phyloP scores from a whole-genome alignment of 2,329 filamentous ascomycete genomes.

The Scytalidium sp. region DNA sequence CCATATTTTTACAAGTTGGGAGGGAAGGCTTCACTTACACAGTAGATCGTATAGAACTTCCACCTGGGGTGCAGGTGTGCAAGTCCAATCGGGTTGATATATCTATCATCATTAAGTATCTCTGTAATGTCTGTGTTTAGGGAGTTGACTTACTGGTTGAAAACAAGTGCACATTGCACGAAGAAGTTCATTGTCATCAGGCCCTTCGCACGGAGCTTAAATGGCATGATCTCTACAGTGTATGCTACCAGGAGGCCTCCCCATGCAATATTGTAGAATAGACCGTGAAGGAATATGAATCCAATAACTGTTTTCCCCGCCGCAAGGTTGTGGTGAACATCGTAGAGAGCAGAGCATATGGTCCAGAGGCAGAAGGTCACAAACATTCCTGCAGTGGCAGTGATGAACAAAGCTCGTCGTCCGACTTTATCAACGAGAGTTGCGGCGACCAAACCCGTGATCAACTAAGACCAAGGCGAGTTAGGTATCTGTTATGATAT shows the following conservation, averaged over 20 bases:
- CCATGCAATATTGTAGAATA: slow-evolving; percentile 37
- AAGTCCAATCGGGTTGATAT: slow-evolving; percentile 65
- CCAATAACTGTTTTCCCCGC: slow-evolving; percentile 29
- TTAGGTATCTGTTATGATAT: no score
- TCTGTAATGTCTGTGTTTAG: neutral
- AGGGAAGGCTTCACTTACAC: neutral
- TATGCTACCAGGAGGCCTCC: slow-evolving; percentile 24
- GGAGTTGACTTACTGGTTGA: slow-evolving; percentile 7
- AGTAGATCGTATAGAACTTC: slow-evolving; percentile 16
- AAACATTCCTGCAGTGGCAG: slow-evolving; percentile 20
- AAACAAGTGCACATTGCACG: neutral
- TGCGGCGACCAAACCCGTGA: slow-evolving; percentile 16
- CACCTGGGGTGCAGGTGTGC: slow-evolving; percentile 57
- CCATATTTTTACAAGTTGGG: neutral
- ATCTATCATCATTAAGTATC: slow-evolving; percentile 31
- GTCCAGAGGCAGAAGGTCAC: slow-evolving; percentile 18
- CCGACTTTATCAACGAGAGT: slow-evolving; percentile 39
- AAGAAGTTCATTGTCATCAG: slow-evolving; percentile 14
- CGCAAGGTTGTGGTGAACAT: slow-evolving; percentile 1
- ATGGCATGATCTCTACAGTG: slow-evolving; percentile 25
- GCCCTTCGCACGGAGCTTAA: slow-evolving; percentile 27
- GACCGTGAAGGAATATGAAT: slow-evolving; percentile 48
- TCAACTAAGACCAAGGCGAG: neutral
- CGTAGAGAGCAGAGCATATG: slow-evolving; percentile 14
- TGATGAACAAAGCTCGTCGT: slow-evolving; percentile 51